Percentiles rank a stretch among this genome's conserved stretches.
phyloP scores from a whole-genome alignment of 371 early-diverging fungal species.

The Mortierella sp. region DNA sequence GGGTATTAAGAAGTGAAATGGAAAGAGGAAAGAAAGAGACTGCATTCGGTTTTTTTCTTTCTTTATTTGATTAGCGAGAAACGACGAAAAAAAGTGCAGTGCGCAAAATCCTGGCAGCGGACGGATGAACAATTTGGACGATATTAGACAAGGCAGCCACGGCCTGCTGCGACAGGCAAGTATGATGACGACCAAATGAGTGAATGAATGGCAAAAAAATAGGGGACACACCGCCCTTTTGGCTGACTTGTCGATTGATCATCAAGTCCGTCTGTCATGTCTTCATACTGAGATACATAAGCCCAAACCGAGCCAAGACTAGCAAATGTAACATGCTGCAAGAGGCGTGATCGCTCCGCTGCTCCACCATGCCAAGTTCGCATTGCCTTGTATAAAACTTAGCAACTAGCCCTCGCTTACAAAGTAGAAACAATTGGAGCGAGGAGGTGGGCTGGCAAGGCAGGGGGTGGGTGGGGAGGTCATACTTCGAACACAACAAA shows the following conservation, averaged over 20 bases:
- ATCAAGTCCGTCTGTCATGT: neutral
- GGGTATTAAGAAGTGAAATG: constrained; percentile 1
- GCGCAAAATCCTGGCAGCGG: constrained; percentile 2
- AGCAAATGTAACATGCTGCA: neutral
- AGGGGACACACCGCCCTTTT: constrained; percentile 9
- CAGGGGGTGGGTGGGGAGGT: neutral
- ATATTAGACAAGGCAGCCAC: neutral
- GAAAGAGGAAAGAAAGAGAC: constrained; percentile 1
- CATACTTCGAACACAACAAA: neutral
- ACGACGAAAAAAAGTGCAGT: constrained; percentile 8
- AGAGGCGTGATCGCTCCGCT: constrained; percentile 14
- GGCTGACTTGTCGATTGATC: constrained; percentile 3
- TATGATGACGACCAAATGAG: constrained; percentile 18
- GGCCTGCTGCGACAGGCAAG: constrained; percentile 3
- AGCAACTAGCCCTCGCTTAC: neutral
- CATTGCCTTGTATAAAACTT: neutral
- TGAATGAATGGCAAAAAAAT: constrained; percentile 9
- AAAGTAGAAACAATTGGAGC: neutral
- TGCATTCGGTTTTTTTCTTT: neutral
- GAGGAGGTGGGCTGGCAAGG: neutral
- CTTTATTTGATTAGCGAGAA: neutral
- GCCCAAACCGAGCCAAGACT: neutral
- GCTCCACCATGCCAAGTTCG: neutral
- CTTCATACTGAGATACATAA: neutral
- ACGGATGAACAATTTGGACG: neutral